Evolutionary conservation across 805 yeast species (phyloP).

Genomic region (Candida dajiaensis): DNA sequence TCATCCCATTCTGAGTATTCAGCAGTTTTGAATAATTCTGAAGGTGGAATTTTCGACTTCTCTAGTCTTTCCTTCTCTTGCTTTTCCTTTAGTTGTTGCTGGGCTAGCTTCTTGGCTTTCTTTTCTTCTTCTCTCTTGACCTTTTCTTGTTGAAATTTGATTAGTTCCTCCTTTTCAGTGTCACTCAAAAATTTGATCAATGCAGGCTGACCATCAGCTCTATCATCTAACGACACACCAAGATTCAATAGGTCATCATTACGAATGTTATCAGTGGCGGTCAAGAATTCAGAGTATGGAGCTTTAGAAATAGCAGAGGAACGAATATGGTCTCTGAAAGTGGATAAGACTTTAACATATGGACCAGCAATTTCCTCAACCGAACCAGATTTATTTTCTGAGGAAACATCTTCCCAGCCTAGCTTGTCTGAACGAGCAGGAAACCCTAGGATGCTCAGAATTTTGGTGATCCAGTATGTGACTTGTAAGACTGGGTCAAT

Average conservation of each 20-base stretch:
- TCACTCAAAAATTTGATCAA: constrained; percentile 73
- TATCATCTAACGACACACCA: constrained; percentile 85
- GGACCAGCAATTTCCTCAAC: constrained; percentile 74
- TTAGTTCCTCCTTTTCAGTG: constrained; percentile 61
- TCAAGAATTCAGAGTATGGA: constrained; percentile 45
- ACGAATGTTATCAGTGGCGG: constrained; percentile 71
- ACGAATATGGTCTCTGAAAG: constrained; percentile 80
- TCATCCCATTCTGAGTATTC: constrained; percentile 79
- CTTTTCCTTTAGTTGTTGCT: constrained; percentile 47
- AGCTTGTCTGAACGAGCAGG: constrained; percentile 58
- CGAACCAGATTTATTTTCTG: constrained; percentile 11
- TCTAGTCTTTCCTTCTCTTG: constrained; percentile 58
- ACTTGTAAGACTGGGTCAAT: constrained; percentile 63
- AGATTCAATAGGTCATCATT: constrained; percentile 63
- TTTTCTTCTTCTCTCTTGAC: constrained; percentile 47
- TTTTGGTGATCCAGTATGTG: constrained; percentile 65
- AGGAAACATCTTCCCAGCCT: constrained; percentile 64
- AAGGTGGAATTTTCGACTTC: constrained; percentile 65
- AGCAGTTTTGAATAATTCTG: constrained; percentile 61
- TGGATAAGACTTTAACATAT: constrained; percentile 67
- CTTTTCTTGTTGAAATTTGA: constrained; percentile 51
- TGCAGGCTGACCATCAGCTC: constrained; percentile 72
- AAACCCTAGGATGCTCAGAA: constrained; percentile 71
- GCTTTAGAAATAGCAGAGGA: constrained; percentile 60
- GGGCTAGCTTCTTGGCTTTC: constrained; percentile 54